A percentile compares a stretch with the other conserved stretches of the same genome.
phyloP scores from a whole-genome alignment of 2,329 filamentous ascomycete genomes.

The Fusarium clavum region DNA sequence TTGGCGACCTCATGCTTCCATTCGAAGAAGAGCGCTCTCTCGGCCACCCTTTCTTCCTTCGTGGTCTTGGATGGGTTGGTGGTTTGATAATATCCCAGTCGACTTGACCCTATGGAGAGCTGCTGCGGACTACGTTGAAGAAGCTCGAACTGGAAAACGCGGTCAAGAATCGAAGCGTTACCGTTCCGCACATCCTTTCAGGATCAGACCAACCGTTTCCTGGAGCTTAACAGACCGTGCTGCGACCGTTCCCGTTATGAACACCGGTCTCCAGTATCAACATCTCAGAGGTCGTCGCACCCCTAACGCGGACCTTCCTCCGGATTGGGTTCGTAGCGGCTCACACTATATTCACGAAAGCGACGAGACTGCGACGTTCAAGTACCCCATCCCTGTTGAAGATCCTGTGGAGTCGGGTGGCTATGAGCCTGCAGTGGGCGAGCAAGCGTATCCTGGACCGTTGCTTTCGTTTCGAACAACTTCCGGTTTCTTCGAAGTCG shows the following conservation, averaged over 20 bases:
- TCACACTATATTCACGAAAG: conserved; percentile 55
- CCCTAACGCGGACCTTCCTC: conserved; percentile 49
- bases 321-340: conserved; percentile 55
- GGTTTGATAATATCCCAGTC: conserved; percentile 58
- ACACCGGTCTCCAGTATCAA: conserved; percentile 54
- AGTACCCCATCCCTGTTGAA: conserved; percentile 57
- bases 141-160: conserved; percentile 49
- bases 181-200: conserved; percentile 53
- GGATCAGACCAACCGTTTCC: conserved; percentile 53
- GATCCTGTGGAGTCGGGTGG: conserved; percentile 48
- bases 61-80: conserved; percentile 63
- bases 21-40: conserved; percentile 53
- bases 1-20: conserved; percentile 58
- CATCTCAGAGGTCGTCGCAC: conserved; percentile 53
- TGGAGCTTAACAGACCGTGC: conserved; percentile 57
- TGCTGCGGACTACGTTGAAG: conserved; percentile 58
- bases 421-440: conserved; percentile 48
- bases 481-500: conserved; percentile 55
- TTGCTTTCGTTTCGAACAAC: conserved; percentile 56
- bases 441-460: conserved; percentile 53
- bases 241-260: conserved; percentile 51
- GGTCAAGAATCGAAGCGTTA: conserved; percentile 52
- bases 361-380: conserved; percentile 55
- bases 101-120: conserved; percentile 58
- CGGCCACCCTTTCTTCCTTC: conserved; percentile 56